phyloP scores from a whole-genome alignment of 1,284 basidiomycete species.

The Naganishia liquefaciens region DNA sequence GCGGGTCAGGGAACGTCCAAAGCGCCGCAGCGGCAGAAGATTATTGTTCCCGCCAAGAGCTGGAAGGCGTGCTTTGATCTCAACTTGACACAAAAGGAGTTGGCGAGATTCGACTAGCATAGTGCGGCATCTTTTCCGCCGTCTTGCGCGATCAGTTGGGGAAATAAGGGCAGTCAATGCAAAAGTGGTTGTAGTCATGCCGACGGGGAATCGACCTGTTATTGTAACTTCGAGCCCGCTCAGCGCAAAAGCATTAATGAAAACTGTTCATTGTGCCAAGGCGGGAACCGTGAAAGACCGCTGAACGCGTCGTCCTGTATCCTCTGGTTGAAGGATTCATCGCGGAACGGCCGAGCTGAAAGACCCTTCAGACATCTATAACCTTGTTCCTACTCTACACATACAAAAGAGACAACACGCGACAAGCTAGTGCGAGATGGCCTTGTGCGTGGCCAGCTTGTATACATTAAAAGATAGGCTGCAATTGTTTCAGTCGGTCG shows the following conservation, averaged over 20 bases:
- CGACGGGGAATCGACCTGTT: background rate
- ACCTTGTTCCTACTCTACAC: no score
- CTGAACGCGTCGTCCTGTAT: no score
- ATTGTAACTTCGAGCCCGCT: background rate
- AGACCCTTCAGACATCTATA: no score
- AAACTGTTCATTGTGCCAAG: no score
- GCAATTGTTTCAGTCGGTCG: slow-evolving; percentile 11
- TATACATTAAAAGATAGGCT: slow-evolving; percentile 77
- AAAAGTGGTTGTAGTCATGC: no score
- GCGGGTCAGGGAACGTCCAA: slow-evolving; percentile 13
- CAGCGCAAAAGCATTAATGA: no score
- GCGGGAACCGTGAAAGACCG: no score
- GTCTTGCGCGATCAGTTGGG: background rate
- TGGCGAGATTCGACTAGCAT: slow-evolving; percentile 29
- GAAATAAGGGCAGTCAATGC: background rate
- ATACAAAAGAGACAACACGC: no score
- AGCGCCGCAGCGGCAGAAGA: slow-evolving; percentile 28
- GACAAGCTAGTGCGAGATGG: slow-evolving; percentile 5
- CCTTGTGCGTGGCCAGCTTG: slow-evolving; percentile 52
- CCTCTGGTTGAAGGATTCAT: no score
- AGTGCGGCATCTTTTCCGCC: background rate
- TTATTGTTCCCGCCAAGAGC: slow-evolving; percentile 29
- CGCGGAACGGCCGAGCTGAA: no score
- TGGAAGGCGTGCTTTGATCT: slow-evolving; percentile 30
- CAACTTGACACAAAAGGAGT: slow-evolving; percentile 32